Base-by-base conservation (phyloP, 2,329 filamentous ascomycete species). In the Botrytis hyacinthi region DNA sequence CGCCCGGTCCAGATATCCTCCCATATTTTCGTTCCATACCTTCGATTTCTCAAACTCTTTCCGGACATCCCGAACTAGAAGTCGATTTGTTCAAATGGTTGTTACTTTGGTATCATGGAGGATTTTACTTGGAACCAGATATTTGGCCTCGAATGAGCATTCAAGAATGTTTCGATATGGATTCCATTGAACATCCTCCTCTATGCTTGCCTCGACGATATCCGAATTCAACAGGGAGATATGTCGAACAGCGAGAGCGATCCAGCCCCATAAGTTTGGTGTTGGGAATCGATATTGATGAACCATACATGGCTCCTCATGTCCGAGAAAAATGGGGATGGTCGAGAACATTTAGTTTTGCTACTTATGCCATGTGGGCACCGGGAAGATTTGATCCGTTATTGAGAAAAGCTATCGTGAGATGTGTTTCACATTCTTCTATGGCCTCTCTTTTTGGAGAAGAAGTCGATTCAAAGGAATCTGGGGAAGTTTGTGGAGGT, bases 321-420 rank as follows among this genome's bases (percentile, higher is more conserved):
- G 72, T 73, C 3, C 35, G 75, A 42, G 46, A 70, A 51, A 44
- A 68, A 10, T 77, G 75, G 75, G 68, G 74, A 8, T 78, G 77
- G 77, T 63, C 61, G 20, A 68, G 77, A 42, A 74, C 62, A 7
- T 76, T 77, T 63, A 73, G 76, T 35, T 77, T 78, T 51, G 73
- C 73, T 6, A 74, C 75, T 37, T 67, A 61, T 68, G 70, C 69
- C 3, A 69, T 78, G 32, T 78, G 76, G 76, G 77, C 77, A 32
- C 73, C 75, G 14, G 74, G 67, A 57, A 72, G 77, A 35, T 78
- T 78, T 51, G 77, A 78, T 73, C 77, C 77, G 6, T 29, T 78
- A 0, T 42, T 78, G 1, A 73, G 77, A 54, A 76, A 62, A 32
- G 76, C 75, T 4, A 78, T 78, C 70, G 77, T 77, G 59, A 74